Base-by-base conservation (phyloP, 2,329 filamentous ascomycete genomes). In the Penicillium sp. region DNA sequence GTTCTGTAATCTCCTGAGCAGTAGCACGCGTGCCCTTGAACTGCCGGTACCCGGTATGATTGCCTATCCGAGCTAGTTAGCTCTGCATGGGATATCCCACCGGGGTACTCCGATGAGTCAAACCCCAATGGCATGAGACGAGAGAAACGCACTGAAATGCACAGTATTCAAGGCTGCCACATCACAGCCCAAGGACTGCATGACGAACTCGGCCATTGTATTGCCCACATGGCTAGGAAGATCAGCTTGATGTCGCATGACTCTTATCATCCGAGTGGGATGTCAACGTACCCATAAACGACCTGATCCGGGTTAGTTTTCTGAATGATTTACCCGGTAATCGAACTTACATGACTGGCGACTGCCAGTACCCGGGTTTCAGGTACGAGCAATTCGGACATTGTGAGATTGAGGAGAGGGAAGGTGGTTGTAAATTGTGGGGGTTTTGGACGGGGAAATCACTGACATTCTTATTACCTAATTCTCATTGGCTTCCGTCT, bases 161-260 rank as follows among this genome's bases (percentile, higher is more conserved):
- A 99, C 95, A 0, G 95, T 99, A 74, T 99, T 97, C 68, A 99
- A 83, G 2, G 92, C 91, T 9, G 92, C 90, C 7, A 97, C 93
- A 69, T 99, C 93, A 71, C 92, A 97, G 48, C 95, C 95, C 50
- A 99, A 79, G 1, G 90, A 89, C 75, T 99, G 93, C 83, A 99
- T 89, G 64, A 93, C 91, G 71, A 96, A 96, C 1, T 92, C 92
- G 43, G 93, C 93, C 82, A 99, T 96, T 69, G 93, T 96, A 75
- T 99, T 99, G 51, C 95, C 95, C 65, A 99, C 95, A 83, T 97
- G 93, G 73, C 95, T 96, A 74, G 14, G 25, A 19, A 31, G n/a
- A 33, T 54, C 44, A 47, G 51, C 27, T 42, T 23, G 23, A 27
- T 54, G 27, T 39, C 52, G 52, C 43, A 48, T 35, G 42, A 54